Evolutionary conservation across 148 eudicot species (phyloP).

Genomic region (Oxyria digyna): DNA sequence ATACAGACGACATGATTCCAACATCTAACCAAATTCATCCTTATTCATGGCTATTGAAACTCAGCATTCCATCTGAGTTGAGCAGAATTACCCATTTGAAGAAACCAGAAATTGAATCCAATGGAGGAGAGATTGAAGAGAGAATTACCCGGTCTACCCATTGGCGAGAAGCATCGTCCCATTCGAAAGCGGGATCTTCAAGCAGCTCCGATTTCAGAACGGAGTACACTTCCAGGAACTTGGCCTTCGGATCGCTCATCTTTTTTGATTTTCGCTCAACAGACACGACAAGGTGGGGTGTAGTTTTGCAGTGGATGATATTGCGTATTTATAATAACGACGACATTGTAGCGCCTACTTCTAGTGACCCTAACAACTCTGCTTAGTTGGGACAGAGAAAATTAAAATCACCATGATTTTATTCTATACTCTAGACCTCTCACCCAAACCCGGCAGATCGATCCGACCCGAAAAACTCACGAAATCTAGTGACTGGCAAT

Average conservation of each 20-base stretch:
- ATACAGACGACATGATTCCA: not conserved
- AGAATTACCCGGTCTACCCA: conserved; percentile 59
- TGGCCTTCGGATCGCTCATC: conserved; percentile 49
- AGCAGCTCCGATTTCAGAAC: conserved; percentile 70
- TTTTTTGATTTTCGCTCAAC: not conserved
- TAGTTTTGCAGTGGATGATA: not conserved
- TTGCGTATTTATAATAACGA: not conserved
- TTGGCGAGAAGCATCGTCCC: conserved; percentile 49
- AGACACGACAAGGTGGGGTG: not conserved
- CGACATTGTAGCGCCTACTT: not conserved
- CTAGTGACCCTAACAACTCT: not conserved
- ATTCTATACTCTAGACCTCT: too few species aligned
- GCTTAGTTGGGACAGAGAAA: too few species aligned
- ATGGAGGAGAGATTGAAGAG: not conserved
- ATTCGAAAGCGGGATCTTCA: conserved; percentile 71
- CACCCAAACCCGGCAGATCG: too few species aligned
- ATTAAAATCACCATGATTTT: too few species aligned
- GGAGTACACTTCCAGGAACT: conserved; percentile 47
- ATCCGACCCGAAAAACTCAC: too few species aligned
- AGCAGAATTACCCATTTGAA: not conserved
- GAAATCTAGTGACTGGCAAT: too few species aligned
- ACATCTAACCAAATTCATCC: not conserved
- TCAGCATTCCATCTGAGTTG: not conserved
- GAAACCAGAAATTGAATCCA: not conserved
- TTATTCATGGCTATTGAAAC: not conserved